Conservation (phyloP, 352 stramenopile species). For the Phytophthora brassicae region DNA sequence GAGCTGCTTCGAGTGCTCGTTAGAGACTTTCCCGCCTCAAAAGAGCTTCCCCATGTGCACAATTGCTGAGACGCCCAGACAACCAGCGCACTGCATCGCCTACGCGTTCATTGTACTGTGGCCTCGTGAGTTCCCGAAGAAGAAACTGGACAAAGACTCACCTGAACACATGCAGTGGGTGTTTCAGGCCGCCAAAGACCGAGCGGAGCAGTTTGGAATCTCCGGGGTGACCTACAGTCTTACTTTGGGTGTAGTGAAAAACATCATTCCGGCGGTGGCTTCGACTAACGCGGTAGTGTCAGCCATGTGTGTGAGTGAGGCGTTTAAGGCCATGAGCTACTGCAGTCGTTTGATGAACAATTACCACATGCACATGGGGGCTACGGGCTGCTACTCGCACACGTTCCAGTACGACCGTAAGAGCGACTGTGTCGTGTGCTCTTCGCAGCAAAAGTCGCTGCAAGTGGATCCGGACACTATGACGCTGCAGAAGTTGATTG, state of each 20-base stretch:
- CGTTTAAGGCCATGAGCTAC: constrained; percentile 96
- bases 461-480: constrained; percentile 46
- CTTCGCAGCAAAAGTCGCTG: constrained; percentile 65
- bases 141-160: constrained; percentile 96
- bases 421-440: constrained; percentile 85
- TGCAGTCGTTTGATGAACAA: constrained; percentile 97
- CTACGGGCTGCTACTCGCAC: constrained; percentile 94
- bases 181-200: constrained; percentile 88
- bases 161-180: constrained; percentile 98
- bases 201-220: constrained; percentile 94
- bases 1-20: constrained; percentile 98
- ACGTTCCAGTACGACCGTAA: constrained; percentile 97
- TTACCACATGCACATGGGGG: constrained; percentile 99
- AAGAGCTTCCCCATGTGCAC: constrained; percentile 98
- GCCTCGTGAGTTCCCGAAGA: constrained; percentile 93
- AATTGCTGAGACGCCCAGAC: constrained; percentile 94
- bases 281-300: constrained; percentile 97
- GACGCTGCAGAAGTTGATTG: constrained; percentile 66
- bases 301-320: constrained; percentile 96
- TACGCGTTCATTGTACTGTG: constrained; percentile 97
- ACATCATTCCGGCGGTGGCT: constrained; percentile 97
- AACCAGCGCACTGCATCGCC: constrained; percentile 97
- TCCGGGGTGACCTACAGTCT: constrained; percentile 96
- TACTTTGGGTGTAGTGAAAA: constrained; percentile 98
- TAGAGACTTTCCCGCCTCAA: constrained; percentile 97